Evolutionary conservation across 768 basidiomycete species (phyloP).

Genomic region (Lepiota subincarnata): DNA sequence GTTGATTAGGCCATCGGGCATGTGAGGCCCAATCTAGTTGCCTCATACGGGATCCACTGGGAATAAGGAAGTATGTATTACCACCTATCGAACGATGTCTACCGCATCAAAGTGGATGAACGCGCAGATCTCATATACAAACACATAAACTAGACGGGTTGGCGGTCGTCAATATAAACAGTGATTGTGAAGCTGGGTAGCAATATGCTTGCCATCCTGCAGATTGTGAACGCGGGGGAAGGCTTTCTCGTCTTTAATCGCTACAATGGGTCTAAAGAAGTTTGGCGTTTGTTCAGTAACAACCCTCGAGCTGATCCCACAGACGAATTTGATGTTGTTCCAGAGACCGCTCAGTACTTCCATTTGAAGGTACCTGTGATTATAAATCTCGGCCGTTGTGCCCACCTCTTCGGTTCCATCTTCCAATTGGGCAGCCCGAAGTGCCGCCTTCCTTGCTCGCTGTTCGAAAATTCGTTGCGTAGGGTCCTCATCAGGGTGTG

Average conservation of each 20-base stretch:
- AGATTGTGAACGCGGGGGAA: constrained; percentile 68
- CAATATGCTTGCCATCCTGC: constrained; percentile 50
- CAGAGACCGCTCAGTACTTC: constrained; percentile 11
- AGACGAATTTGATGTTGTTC: constrained; percentile 3
- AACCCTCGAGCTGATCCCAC: constrained; percentile 4
- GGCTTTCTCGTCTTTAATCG: constrained; percentile 75
- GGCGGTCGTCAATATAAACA: constrained; percentile 50
- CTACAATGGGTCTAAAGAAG: constrained; percentile 52
- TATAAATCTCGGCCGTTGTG: no score
- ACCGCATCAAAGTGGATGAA: constrained; percentile 78
- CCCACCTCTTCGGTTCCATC: no score
- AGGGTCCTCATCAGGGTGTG: no score
- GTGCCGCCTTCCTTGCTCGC: no score
- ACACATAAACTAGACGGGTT: constrained; percentile 56
- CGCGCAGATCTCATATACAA: constrained; percentile 52
- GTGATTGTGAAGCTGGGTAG: constrained; percentile 23
- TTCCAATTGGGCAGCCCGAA: no score
- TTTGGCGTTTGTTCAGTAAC: constrained; percentile 56
- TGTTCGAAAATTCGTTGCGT: no score
- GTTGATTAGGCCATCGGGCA: constrained; percentile 39
- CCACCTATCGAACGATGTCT: constrained; percentile 37
- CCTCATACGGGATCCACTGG: constrained; percentile 46
- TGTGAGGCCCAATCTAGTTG: constrained; percentile 46
- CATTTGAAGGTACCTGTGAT: background rate
- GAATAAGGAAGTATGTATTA: constrained; percentile 32